phyloP scores from a whole-genome alignment of 1,284 basidiomycete species.

The Xanthoconium separans region DNA sequence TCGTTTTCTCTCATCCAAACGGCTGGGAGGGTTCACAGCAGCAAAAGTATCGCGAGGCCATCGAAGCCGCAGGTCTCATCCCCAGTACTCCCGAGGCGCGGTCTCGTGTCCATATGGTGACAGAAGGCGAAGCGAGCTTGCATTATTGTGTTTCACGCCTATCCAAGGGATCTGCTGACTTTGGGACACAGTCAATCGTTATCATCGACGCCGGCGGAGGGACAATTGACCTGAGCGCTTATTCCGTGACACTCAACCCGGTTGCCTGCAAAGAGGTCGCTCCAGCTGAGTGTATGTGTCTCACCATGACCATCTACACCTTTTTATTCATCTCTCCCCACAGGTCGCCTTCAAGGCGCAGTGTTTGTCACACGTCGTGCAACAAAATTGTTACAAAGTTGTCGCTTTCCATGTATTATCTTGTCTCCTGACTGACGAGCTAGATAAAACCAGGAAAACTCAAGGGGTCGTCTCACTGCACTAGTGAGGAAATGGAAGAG shows the following conservation, averaged over 20 bases:
- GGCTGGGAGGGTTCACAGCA: not conserved
- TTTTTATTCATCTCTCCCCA: not conserved
- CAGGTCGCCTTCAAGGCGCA: not conserved
- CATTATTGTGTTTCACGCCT: conserved; percentile 37
- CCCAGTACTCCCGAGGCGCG: conserved; percentile 20
- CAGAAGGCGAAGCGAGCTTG: not conserved
- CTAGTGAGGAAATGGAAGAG: not conserved
- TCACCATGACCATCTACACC: not conserved
- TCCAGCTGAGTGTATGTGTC: conserved; percentile 26
- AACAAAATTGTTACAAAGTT: not conserved
- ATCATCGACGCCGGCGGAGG: conserved; percentile 20
- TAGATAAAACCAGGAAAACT: not conserved
- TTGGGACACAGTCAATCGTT: not conserved
- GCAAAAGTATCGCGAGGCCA: not conserved
- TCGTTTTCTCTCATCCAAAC: conserved; percentile 38
- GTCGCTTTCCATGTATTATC: not conserved
- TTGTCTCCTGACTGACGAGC: not conserved
- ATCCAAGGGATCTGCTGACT: not conserved
- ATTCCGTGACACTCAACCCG: conserved; percentile 24
- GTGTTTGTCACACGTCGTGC: not conserved
- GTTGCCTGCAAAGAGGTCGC: not conserved
- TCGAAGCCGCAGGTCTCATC: conserved; percentile 23
- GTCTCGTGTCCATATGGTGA: conserved; percentile 23
- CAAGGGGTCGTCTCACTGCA: not conserved
- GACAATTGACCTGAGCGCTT: conserved; percentile 46